phyloP scores from a whole-genome alignment of 345 rosid genomes.

The Pelargonium nanum region DNA sequence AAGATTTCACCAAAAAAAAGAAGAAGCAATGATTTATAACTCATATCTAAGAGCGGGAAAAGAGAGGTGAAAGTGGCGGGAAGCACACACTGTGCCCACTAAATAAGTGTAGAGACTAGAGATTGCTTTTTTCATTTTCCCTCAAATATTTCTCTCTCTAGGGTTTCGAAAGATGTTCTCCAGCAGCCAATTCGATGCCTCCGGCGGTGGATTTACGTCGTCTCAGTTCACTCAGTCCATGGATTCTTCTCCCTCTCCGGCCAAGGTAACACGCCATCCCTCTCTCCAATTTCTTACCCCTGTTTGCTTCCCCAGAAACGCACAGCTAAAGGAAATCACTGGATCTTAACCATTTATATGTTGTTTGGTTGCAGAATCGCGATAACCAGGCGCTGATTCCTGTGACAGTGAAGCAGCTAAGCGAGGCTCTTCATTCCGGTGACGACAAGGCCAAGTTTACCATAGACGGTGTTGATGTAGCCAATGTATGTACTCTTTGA shows the following conservation, averaged over 20 bases:
- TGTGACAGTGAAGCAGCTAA: conserved; percentile 76
- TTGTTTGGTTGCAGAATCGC: conserved; percentile 33
- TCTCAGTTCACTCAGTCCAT: conserved; percentile 48
- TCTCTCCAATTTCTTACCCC: neutral
- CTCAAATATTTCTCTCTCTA: neutral
- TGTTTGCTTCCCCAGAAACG: neutral
- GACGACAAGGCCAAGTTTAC: conserved; percentile 63
- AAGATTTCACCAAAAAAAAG: no score
- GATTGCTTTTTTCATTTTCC: no score
- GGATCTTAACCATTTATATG: neutral
- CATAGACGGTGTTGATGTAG: conserved; percentile 54
- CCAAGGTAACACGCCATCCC: conserved; percentile 28
- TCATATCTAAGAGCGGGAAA: neutral
- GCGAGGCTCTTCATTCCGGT: conserved; percentile 59
- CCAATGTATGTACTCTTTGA: conserved; percentile 28
- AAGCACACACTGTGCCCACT: no score
- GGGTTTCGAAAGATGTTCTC: conserved; percentile 41
- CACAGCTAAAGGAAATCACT: neutral
- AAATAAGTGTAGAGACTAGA: no score
- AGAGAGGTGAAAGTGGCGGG: neutral
- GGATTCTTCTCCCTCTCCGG: conserved; percentile 41
- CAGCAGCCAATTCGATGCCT: conserved; percentile 56
- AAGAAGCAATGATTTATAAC: no score
- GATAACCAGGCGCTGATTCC: conserved; percentile 63
- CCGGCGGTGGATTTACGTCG: conserved; percentile 63